Percentiles rank a stretch among this genome's conserved stretches.
Conservation (phyloP, 2,329 filamentous ascomycete genomes). For the Ampelomyces quisqualis region DNA sequence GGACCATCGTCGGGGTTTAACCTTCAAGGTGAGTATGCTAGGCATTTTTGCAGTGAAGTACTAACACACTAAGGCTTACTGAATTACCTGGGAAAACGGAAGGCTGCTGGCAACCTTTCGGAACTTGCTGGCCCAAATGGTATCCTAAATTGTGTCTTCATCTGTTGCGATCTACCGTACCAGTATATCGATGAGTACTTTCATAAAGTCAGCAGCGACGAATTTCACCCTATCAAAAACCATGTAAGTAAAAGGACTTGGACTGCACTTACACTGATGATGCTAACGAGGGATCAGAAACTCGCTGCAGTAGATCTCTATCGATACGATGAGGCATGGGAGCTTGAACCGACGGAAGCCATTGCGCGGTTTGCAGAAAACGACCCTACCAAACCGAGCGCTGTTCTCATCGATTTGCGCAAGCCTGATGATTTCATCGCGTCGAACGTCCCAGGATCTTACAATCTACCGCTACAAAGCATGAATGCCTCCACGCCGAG, state of each 20-base stretch:
- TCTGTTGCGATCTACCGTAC: slow-evolving; percentile 65
- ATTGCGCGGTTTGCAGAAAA: slow-evolving; percentile 13
- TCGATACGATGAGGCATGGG: slow-evolving; percentile 27
- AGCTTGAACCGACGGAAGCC: slow-evolving; percentile 13
- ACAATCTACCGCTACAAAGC: slow-evolving; percentile 23
- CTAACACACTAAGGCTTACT: slow-evolving; percentile 16
- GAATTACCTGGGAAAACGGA: slow-evolving; percentile 16
- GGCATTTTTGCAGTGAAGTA: neutral
- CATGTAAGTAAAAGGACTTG: slow-evolving; percentile 7
- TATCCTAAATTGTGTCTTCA: slow-evolving; percentile 44
- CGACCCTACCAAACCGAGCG: neutral
- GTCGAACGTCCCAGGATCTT: slow-evolving; percentile 20
- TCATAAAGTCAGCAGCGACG: slow-evolving; percentile 51
- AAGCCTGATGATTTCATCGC: slow-evolving; percentile 20
- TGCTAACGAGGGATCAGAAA: slow-evolving; percentile 10
- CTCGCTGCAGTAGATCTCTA: slow-evolving; percentile 21
- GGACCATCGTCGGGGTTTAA: slow-evolving; percentile 64
- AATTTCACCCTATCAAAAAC: slow-evolving; percentile 20
- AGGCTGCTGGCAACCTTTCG: slow-evolving; percentile 12
- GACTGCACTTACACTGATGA: too few species aligned
- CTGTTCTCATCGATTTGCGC: slow-evolving; percentile 17
- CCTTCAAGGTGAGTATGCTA: slow-evolving; percentile 47
- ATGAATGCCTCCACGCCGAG: slow-evolving; percentile 9
- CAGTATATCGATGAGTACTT: slow-evolving; percentile 64
- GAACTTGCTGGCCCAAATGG: slow-evolving; percentile 12